A percentile compares a stretch with the other conserved stretches of the same genome.
These are phyloP conservation scores for Rhynchosporium agropyri DNA, from an alignment of 2,329 filamentous ascomycete genomes.

Conservation along the genomic window DNA sequence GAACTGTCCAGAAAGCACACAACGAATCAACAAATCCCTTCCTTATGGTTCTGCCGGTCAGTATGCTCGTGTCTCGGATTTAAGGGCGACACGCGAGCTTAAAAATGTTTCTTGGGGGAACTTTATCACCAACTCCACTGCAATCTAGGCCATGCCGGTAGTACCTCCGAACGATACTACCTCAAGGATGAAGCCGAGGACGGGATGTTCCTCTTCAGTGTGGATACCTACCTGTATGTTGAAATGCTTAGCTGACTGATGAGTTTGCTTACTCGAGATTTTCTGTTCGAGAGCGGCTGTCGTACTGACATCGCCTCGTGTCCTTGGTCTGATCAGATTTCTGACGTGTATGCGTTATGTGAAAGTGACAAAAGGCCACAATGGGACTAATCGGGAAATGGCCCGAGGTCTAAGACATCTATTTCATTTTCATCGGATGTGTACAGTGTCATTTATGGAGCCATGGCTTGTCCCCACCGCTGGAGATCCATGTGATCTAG, in stretches of 20 bases:
- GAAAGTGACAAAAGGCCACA: constrained; percentile 7
- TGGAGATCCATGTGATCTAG: constrained; percentile 9
- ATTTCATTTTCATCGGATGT: neutral
- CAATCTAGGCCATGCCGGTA: constrained; percentile 1
- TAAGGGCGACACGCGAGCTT: constrained; percentile 2
- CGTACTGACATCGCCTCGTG: neutral
- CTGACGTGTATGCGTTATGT: neutral
- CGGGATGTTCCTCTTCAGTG: constrained; percentile 3
- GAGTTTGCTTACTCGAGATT: neutral
- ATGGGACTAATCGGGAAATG: neutral
- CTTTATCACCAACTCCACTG: constrained; percentile 4
- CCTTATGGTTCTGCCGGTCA: neutral
- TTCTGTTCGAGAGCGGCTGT: neutral
- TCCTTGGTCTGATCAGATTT: neutral
- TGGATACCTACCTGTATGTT: neutral
- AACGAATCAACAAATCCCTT: no score
- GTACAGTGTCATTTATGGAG: neutral
- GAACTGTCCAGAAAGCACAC: no score
- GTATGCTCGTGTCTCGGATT: neutral
- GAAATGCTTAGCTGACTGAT: neutral
- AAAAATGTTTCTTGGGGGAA: neutral
- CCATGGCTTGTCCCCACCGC: neutral
- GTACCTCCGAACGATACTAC: no score
- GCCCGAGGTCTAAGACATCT: neutral
- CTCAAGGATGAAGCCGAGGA: constrained; percentile 1